Evolutionary conservation across 257 asterid genomes (phyloP), one percentile per base, ranked within the genome.

Genomic region (Agastache rugosa): DNA sequence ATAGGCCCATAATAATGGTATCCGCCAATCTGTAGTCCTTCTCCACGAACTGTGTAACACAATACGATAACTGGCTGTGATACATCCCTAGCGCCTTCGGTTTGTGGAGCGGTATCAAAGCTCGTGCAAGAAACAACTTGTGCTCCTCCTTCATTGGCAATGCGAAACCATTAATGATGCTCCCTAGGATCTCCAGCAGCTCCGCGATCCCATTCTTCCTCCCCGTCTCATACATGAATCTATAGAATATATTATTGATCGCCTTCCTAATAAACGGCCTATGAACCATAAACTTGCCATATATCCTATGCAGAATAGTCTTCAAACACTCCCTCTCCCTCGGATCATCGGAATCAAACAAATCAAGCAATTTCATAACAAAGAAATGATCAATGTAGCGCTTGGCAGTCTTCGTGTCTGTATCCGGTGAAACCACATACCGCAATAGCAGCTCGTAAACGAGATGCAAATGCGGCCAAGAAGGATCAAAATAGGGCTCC

Each of bases 141-240:
- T 93, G 98, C 84, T 93, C 98, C 88, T 91, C 98, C 83, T 93
- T 93, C 96, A 93, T 86, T 15, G 98, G 98, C 92, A 91, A 76
- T 11, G 98, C 95, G 59, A 89, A 93, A 48, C 98, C 98, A 75
- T 90, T 93, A 47, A 93, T 90, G 67, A 93, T 90, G 69, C 98
- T 93, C 73, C 97, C 98, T 6, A 89, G 84, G 39, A 93, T 89
- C 90, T 93, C 98, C 91, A 93, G 60, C 34, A 93, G 83, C 86
- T 93, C 98, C 31, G 88, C 93, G 5, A 93, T 84, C 74, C 98
- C 98, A 64, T 84, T 83, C 66, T 89, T 95, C 78, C 88, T 85
- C 79, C 84, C 96, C 0, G 89, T 84, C 84, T 93, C 98, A 35
- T 85, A 89, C 66, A 93, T 80, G 86, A 87, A 89, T 77, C 93